phyloP scores from a whole-genome alignment of 495 filamentous ascomycete species.

The Penicillium atrosanguineum region DNA sequence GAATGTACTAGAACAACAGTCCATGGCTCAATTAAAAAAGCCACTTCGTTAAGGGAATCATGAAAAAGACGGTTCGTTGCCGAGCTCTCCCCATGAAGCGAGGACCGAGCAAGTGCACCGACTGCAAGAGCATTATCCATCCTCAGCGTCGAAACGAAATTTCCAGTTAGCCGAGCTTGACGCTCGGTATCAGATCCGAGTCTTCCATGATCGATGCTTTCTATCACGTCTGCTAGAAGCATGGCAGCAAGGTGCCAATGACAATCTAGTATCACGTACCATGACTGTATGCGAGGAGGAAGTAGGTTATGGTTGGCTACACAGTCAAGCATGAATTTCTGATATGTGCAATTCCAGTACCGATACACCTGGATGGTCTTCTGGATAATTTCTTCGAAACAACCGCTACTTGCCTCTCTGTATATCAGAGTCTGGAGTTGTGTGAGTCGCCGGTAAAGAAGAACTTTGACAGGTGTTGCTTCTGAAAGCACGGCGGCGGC shows the following conservation, averaged over 20 bases:
- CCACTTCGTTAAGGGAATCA: conserved; percentile 29
- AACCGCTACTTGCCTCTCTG: conserved; percentile 14
- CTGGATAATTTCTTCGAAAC: conserved; percentile 37
- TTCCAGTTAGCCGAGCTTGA: conserved; percentile 20
- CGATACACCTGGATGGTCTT: conserved; percentile 35
- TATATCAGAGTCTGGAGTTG: conserved; percentile 42
- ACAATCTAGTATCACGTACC: conserved; percentile 45
- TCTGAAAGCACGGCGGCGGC: conserved; percentile 38
- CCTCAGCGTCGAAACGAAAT: conserved; percentile 29
- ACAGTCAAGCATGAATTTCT: conserved; percentile 43
- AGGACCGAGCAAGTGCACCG: conserved; percentile 36
- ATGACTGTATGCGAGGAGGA: conserved; percentile 44
- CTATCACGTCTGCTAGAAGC: conserved; percentile 43
- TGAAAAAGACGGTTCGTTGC: conserved; percentile 17
- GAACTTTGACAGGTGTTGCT: conserved; percentile 47
- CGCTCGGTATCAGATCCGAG: conserved; percentile 25
- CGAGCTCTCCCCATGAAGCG: conserved; percentile 16
- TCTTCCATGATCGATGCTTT: conserved; percentile 33
- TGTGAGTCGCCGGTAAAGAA: conserved; percentile 46
- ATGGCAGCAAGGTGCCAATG: conserved; percentile 50
- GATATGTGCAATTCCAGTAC: conserved; percentile 44
- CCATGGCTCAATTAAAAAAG: conserved; percentile 47
- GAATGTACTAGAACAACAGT: conserved; percentile 42
- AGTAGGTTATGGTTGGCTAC: conserved; percentile 38
- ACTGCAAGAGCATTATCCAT: conserved; percentile 32